phyloP scores from a whole-genome alignment of 2,329 filamentous ascomycete genomes.

The Penicillium hesseltinei region DNA sequence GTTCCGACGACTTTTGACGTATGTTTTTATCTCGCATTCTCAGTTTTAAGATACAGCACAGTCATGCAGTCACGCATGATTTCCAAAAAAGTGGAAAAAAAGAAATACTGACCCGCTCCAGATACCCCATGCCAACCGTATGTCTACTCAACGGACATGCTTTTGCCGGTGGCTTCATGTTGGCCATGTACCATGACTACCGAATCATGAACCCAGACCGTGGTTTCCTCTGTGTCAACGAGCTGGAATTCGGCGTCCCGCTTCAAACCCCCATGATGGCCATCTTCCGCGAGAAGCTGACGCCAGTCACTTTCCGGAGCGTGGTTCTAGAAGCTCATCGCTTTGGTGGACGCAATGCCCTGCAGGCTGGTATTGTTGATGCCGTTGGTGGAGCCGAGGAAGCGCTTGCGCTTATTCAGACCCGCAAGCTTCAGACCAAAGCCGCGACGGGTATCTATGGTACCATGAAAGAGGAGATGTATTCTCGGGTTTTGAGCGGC shows the following conservation, averaged over 20 bases:
- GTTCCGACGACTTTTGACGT: constrained; percentile 64
- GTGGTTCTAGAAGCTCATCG: constrained; percentile 72
- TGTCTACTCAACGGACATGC: constrained; percentile 77
- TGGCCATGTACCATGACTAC: constrained; percentile 80
- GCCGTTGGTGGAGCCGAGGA: constrained; percentile 64
- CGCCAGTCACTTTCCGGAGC: constrained; percentile 55
- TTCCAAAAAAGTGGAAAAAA: not conserved
- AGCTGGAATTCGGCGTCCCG: constrained; percentile 76
- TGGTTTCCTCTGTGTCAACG: constrained; percentile 78
- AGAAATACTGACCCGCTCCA: constrained; percentile 20
- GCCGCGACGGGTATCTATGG: constrained; percentile 67
- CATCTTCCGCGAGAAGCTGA: constrained; percentile 70
- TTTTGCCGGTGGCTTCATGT: constrained; percentile 79
- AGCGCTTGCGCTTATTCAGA: constrained; percentile 58
- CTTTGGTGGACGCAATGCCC: constrained; percentile 62
- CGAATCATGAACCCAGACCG: constrained; percentile 68
- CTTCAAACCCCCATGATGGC: constrained; percentile 70
- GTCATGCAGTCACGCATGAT: not conserved
- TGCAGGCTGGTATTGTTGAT: constrained; percentile 68
- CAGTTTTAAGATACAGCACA: not conserved
- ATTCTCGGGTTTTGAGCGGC: constrained; percentile 61
- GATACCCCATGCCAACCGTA: constrained; percentile 77
- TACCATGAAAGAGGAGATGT: constrained; percentile 72
- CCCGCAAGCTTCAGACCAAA: constrained; percentile 61
- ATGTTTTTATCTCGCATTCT: constrained; percentile 10